These are phyloP conservation scores for Sarocladiaceae sp. DNA, from an alignment of 2,329 filamentous ascomycete genomes.

Conservation along the genomic window DNA sequence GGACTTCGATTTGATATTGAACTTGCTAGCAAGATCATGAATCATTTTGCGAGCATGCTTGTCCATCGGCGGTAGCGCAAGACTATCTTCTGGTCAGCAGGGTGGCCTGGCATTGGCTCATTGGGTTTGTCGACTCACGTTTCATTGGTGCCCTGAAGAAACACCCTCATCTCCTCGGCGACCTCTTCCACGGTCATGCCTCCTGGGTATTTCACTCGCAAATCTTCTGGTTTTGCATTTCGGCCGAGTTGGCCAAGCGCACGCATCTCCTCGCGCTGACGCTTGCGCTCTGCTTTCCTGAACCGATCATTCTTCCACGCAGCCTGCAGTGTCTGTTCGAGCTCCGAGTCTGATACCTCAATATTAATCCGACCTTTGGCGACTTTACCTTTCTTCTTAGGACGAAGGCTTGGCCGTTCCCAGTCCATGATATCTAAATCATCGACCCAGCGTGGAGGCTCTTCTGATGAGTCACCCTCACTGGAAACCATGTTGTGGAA, in stretches of 20 bases:
- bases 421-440: conserved; percentile 85
- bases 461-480: conserved; percentile 13
- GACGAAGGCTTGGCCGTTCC: conserved; percentile 58
- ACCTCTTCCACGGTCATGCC: conserved; percentile 68
- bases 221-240: conserved; percentile 46
- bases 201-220: conserved; percentile 64
- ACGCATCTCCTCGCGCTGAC: conserved; percentile 62
- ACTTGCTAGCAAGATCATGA: conserved; percentile 68
- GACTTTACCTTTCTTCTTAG: conserved; percentile 58
- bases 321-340: conserved; percentile 51
- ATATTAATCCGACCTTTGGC: conserved; percentile 45
- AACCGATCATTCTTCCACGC: conserved; percentile 62
- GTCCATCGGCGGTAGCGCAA: conserved; percentile 78
- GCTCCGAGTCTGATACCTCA: conserved; percentile 59
- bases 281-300: conserved; percentile 66
- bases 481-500: conserved; percentile 11
- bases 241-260: conserved; percentile 59
- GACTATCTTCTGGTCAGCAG: too few relatives aligned
- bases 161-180: conserved; percentile 63
- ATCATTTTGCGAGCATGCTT: conserved; percentile 69
- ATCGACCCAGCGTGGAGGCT: conserved; percentile 26
- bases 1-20: conserved; percentile 81
- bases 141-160: conserved; percentile 57
- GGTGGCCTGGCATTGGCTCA: too few relatives aligned
- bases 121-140: conserved; percentile 48